Base-by-base conservation (phyloP, 2,329 filamentous ascomycete genomes). In the Aspergillus thermomutatus region DNA sequence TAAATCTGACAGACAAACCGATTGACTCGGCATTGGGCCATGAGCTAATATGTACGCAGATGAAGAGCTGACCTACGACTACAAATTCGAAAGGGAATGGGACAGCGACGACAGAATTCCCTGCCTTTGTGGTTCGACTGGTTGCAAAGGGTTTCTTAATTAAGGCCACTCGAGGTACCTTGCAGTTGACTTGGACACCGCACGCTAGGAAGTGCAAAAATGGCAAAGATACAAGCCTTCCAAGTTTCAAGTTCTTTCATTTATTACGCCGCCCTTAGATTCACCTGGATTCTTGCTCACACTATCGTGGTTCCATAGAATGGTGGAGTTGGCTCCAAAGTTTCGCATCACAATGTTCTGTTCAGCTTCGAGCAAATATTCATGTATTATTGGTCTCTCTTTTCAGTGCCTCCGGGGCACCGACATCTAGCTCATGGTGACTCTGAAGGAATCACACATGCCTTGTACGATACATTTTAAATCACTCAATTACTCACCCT, bases 91-190 rank as follows among this genome's bases (percentile, higher is more conserved):
- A 80, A 90, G 94, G 67, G 94, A 99, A 77, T 91, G 95, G 69
- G 92, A 92, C 69, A 95, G 91, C 66, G 85, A 92, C 61, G 94
- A 99, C 75, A 91, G 94, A 62, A 97, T 99, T 67, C 94, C 94
- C 51, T 99, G 94, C 80, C 87, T 99, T 51, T 99, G 94, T 75
- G 94, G 94, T 58, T 97, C 93, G 46, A 87, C 92, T 28, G 92
- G 91, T 49, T 99, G 94, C 81, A 99, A 99, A 82, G 94, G 94
- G 62, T 99, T 97, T 81, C 90, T 99, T 77, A 99, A 99, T 78
- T 99, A 82, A 85, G 62, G 48, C 47, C 41, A 37, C 19, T 27
- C 19, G 11, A 17, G 11, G 17, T 21, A 23, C 19, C 21, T 25
- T 6, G 31, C 31, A 7, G 31, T 37, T 37, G 31, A 37, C 31